Evolutionary conservation across 2,329 filamentous ascomycete species (phyloP).

Genomic region (Diaporthe batatas): DNA sequence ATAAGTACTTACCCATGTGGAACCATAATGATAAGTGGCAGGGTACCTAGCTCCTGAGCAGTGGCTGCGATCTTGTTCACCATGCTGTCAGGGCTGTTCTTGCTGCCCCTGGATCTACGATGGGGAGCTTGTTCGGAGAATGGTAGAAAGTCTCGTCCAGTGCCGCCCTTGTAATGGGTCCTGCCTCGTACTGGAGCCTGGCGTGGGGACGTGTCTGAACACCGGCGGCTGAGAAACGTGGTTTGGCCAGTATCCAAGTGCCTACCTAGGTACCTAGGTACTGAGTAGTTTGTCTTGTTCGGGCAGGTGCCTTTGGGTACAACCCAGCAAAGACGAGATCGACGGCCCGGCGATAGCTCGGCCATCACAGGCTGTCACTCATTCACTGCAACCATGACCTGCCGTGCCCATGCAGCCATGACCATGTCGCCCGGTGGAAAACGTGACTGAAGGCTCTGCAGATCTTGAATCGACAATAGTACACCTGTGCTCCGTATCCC

Average conservation of each 20-base stretch:
- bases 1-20: no score
- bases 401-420: no score
- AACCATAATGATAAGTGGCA: no score
- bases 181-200: background rate
- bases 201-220: no score
- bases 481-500: background rate
- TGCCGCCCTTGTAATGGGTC: background rate
- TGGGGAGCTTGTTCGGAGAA: background rate
- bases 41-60: no score
- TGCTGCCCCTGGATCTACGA: no score
- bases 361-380: background rate
- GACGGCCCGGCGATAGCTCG: conserved; percentile 18
- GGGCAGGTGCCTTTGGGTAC: background rate
- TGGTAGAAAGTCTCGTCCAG: background rate
- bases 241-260: no score
- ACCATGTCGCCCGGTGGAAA: no score
- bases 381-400: background rate
- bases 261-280: no score
- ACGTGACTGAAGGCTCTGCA: background rate
- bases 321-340: conserved; percentile 11
- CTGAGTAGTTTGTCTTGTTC: background rate
- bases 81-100: no score
- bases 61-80: no score
- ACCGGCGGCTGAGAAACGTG: no score
- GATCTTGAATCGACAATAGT: background rate